A percentile compares a stretch with the other conserved stretches of the same genome.
Evolutionary conservation across 2,329 filamentous ascomycete species (phyloP).

Genomic region (Pseudogymnoascus sp.): DNA sequence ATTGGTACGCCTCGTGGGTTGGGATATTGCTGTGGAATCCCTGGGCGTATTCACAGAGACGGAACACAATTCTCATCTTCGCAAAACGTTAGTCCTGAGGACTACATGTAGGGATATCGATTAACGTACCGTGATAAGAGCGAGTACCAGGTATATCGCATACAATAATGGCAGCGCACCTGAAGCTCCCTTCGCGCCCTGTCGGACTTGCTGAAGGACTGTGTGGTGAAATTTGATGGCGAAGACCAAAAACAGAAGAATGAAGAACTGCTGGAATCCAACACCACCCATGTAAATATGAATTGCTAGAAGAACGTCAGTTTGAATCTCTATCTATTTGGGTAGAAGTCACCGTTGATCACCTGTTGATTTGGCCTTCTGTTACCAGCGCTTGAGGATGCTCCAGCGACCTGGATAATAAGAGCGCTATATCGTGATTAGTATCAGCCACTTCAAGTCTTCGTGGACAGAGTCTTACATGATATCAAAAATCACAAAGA

Average conservation of each 20-base stretch:
- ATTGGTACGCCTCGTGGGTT: constrained; percentile 29
- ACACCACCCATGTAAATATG: constrained; percentile 50
- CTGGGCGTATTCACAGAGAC: constrained; percentile 45
- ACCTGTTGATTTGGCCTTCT: constrained; percentile 26
- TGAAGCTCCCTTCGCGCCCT: not conserved
- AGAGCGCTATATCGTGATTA: constrained; percentile 21
- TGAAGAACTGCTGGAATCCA: constrained; percentile 45
- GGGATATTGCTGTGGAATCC: constrained; percentile 33
- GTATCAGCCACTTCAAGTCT: not conserved
- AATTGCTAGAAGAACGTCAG: constrained; percentile 30
- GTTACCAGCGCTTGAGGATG: constrained; percentile 33
- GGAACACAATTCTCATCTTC: constrained; percentile 47
- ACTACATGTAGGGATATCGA: not conserved
- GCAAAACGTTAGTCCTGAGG: constrained; percentile 7
- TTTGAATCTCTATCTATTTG: constrained; percentile 21
- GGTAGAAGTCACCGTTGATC: constrained; percentile 14
- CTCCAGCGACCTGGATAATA: constrained; percentile 20
- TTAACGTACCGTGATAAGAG: constrained; percentile 32
- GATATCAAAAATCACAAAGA: constrained; percentile 27
- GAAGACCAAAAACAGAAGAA: constrained; percentile 41
- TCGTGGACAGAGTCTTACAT: constrained; percentile 18
- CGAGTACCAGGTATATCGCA: constrained; percentile 33
- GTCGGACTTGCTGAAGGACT: constrained; percentile 19
- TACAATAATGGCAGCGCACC: constrained; percentile 23
- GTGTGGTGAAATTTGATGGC: constrained; percentile 34